A percentile compares a stretch with the other conserved stretches of the same genome.
Conservation (phyloP, 345 rosid genomes). For the Trapa incisa region DNA sequence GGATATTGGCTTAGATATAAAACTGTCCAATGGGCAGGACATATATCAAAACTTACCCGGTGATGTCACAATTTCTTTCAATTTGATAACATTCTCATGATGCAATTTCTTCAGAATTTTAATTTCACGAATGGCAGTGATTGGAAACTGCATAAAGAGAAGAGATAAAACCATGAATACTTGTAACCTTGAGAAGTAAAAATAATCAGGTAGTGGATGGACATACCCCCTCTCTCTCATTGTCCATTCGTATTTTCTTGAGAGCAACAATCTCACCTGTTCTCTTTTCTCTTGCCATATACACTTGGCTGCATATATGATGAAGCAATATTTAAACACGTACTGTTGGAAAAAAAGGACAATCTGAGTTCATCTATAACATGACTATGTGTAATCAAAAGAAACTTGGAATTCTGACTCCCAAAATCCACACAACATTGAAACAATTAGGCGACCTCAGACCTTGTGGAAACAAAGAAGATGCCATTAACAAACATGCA, state of each 20-base stretch:
- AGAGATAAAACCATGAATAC: neutral
- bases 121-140: constrained; percentile 74
- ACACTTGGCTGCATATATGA: constrained; percentile 63
- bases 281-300: constrained; percentile 82
- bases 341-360: neutral
- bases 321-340: constrained; percentile 3
- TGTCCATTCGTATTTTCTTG: constrained; percentile 96
- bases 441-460: too few species aligned
- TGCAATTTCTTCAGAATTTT: constrained; percentile 67
- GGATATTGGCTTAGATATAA: too few species aligned
- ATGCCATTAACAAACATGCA: too few species aligned
- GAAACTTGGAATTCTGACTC: neutral
- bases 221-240: constrained; percentile 92
- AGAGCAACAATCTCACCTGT: constrained; percentile 89
- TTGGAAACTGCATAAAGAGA: constrained; percentile 40
- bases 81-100: constrained; percentile 57
- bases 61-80: constrained; percentile 71
- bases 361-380: neutral
- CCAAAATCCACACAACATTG: neutral
- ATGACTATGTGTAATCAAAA: neutral
- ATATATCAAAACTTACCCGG: constrained; percentile 28
- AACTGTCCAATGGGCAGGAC: neutral
- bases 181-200: neutral
- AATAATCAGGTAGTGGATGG: neutral
- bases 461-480: too few species aligned